Percentiles rank a stretch among this genome's conserved stretches.
These are phyloP conservation scores for Ascochyta clinopodiicola DNA, from an alignment of 2,329 filamentous ascomycete species.

Conservation along the genomic window DNA sequence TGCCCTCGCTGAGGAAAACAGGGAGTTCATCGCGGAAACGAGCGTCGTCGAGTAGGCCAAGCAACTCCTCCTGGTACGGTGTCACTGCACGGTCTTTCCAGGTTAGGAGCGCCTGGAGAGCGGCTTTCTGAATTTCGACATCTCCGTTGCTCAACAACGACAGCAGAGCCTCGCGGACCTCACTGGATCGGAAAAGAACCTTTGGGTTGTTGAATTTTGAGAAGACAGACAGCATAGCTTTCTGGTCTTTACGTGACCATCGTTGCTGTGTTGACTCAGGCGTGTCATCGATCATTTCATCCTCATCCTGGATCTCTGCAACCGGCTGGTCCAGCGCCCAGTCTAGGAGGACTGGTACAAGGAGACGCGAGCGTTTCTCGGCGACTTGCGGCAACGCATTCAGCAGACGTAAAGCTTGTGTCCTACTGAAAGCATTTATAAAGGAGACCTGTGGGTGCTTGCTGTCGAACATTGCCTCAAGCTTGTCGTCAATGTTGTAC, in stretches of 20 bases:
- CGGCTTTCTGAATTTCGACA: conserved; percentile 82
- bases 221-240: conserved; percentile 81
- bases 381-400: conserved; percentile 75
- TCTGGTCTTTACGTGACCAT: conserved; percentile 84
- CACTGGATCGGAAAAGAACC: conserved; percentile 77
- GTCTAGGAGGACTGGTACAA: conserved; percentile 84
- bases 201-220: conserved; percentile 85
- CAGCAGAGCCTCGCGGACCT: conserved; percentile 78
- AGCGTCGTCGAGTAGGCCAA: conserved; percentile 87
- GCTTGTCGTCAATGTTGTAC: conserved; percentile 53
- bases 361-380: conserved; percentile 81
- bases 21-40: conserved; percentile 94
- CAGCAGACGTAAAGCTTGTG: conserved; percentile 81
- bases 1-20: conserved; percentile 75
- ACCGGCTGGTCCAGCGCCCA: conserved; percentile 63
- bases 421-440: conserved; percentile 66
- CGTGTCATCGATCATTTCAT: conserved; percentile 21
- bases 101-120: conserved; percentile 81
- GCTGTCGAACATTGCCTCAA: conserved; percentile 69
- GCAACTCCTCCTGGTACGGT: conserved; percentile 82
- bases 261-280: conserved; percentile 15
- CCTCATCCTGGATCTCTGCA: conserved; percentile 12
- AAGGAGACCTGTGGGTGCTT: conserved; percentile 64
- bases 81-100: conserved; percentile 84
- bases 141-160: conserved; percentile 86